Conservation (phyloP, 371 early-diverging fungal species). For the Mortierella sp. region DNA sequence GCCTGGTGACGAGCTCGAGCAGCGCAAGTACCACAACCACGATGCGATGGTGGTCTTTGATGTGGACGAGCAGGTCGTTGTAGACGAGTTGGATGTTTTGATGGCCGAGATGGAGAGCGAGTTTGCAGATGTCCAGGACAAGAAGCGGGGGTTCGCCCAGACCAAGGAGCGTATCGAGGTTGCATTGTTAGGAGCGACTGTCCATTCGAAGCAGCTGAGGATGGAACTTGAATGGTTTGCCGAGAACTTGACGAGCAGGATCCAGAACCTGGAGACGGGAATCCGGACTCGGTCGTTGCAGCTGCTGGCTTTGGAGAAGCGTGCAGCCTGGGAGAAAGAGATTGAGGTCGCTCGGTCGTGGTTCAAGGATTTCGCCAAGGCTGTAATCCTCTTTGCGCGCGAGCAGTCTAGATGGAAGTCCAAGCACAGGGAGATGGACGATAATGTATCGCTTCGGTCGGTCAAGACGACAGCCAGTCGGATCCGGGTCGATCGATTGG, state of each 20-base stretch:
- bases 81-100: conserved; percentile 49
- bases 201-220: conserved; percentile 46
- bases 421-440: conserved; percentile 38
- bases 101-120: conserved; percentile 53
- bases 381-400: conserved; percentile 49
- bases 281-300: conserved; percentile 38
- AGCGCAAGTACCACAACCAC: conserved; percentile 21
- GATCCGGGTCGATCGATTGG: conserved; percentile 41
- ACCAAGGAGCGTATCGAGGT: conserved; percentile 28
- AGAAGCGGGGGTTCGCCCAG: conserved; percentile 24
- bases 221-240: conserved; percentile 43
- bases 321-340: conserved; percentile 53
- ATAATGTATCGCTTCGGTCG: conserved; percentile 40
- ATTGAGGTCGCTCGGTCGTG: conserved; percentile 50
- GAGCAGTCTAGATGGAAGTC: conserved; percentile 48
- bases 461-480: conserved; percentile 49
- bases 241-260: conserved; percentile 28
- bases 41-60: conserved; percentile 53
- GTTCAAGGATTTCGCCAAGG: conserved; percentile 58
- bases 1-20: conserved; percentile 52
- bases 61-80: conserved; percentile 49
- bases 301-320: conserved; percentile 46
- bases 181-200: conserved; percentile 31
- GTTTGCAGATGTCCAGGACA: conserved; percentile 26
- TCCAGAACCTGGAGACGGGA: conserved; percentile 40